Evolutionary conservation across 202 grass and related monocot species (phyloP).

Genomic region (Carex sylvatica): DNA sequence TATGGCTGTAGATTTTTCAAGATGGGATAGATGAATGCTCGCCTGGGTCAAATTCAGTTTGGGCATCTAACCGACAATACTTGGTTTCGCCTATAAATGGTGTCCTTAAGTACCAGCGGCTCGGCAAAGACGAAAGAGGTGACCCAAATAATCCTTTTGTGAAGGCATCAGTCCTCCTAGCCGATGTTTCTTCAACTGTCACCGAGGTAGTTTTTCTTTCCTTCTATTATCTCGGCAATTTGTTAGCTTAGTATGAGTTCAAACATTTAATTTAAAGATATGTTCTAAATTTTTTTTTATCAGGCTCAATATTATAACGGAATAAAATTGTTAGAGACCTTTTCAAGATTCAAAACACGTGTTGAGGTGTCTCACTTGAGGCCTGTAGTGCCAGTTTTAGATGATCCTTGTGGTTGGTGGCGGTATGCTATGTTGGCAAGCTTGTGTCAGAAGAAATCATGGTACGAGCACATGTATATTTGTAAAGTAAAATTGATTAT

Average conservation of each 20-base stretch:
- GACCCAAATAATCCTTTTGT: constrained; percentile 66
- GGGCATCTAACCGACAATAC: constrained; percentile 73
- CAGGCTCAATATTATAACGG: constrained; percentile 97
- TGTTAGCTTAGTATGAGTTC: neutral
- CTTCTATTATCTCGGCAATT: constrained; percentile 5
- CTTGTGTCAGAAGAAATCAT: constrained; percentile 88
- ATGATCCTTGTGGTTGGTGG: constrained; percentile 89
- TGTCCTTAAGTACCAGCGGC: constrained; percentile 91
- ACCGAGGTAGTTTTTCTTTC: constrained; percentile 62
- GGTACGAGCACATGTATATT: constrained; percentile 32
- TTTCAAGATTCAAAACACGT: constrained; percentile 89
- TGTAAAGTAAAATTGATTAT: neutral
- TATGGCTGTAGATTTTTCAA: constrained; percentile 71
- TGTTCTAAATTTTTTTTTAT: constrained; percentile 20
- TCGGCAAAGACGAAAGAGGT: constrained; percentile 80
- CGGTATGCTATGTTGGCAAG: constrained; percentile 83
- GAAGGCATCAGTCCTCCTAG: constrained; percentile 85
- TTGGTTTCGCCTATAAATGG: constrained; percentile 98
- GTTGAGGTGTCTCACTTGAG: constrained; percentile 96
- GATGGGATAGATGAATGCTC: constrained; percentile 69
- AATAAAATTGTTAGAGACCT: constrained; percentile 89
- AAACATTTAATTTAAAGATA: constrained; percentile 15
- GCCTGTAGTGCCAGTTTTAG: constrained; percentile 64
- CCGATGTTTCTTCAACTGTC: constrained; percentile 89
- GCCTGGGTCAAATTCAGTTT: constrained; percentile 35